Percentiles rank a stretch among this genome's conserved stretches.
These are phyloP conservation scores for Andrographis paniculata DNA, from an alignment of 305 asterid species.

Conservation along the genomic window DNA sequence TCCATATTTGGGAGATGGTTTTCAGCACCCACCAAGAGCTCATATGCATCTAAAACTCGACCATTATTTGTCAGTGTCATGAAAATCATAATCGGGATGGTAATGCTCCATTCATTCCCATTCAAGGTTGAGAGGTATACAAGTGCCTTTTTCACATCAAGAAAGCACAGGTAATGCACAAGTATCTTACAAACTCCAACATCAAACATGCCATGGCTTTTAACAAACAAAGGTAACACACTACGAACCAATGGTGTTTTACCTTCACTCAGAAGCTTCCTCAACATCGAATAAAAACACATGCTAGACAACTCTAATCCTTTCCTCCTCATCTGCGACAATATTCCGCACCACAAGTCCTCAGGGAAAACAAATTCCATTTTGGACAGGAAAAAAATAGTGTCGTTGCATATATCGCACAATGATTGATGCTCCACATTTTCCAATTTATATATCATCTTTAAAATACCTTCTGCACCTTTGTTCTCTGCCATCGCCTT, in stretches of 20 bases:
- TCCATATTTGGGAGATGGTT: conserved; percentile 37
- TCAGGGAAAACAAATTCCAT: conserved; percentile 45
- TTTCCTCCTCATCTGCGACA: conserved; percentile 35
- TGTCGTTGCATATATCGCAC: conserved; percentile 31
- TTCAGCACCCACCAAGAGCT: conserved; percentile 48
- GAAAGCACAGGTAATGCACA: conserved; percentile 42
- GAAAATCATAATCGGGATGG: conserved; percentile 36
- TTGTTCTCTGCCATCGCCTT: conserved; percentile 24
- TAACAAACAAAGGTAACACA: conserved; percentile 48
- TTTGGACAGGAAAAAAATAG: conserved; percentile 39
- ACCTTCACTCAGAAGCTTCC: conserved; percentile 41
- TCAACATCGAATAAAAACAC: conserved; percentile 42
- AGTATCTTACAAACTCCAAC: conserved; percentile 31
- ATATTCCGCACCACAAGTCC: conserved; percentile 31
- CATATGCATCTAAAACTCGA: conserved; percentile 53
- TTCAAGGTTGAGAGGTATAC: conserved; percentile 33
- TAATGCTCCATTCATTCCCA: conserved; percentile 21
- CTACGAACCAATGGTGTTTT: conserved; percentile 31
- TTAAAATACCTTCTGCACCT: conserved; percentile 41
- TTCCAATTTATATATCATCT: conserved; percentile 37
- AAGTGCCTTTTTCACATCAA: conserved; percentile 40
- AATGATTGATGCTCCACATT: conserved; percentile 24
- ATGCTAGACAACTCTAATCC: conserved; percentile 25
- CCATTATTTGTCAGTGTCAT: conserved; percentile 36
- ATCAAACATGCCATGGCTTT: conserved; percentile 44